Base-by-base conservation (phyloP, 2,329 filamentous ascomycete genomes). In the Phialemonium atrogriseum region DNA sequence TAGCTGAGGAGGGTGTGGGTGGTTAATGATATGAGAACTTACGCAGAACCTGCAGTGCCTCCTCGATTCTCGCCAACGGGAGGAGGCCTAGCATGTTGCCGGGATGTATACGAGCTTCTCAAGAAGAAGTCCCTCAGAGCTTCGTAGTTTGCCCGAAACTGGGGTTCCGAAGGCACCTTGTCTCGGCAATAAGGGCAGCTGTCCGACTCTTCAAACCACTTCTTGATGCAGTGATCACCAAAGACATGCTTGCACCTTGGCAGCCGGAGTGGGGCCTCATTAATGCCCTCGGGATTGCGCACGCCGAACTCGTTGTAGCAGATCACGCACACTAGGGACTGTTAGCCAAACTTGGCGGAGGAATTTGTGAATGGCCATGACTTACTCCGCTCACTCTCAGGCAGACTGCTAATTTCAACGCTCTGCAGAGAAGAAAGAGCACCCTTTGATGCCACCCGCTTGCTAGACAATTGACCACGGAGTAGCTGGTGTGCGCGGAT, bases 231-330 rank as follows among this genome's bases (percentile, higher is more conserved):
- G 42, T 69, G 62, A 34, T 77, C 65, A 12, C 76, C 76, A 48
- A 80, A 80, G 6, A 80, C 51, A 42, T 80, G 76, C 41, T 70
- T 73, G 58, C 76, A 80, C 41, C 64, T 69, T 3, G 76, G 75
- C 12, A 80, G 51, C 13, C 70, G 68, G 11, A 79, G 49, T 1
- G 76, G 71, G 3, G 53, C 58, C 46, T 80, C 76, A 27, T 58
- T 63, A 13, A 71, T 52, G 2, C 73, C 74, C 40, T 80, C 76
- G 0, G 74, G 73, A 17, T 66, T 73, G 35, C 57, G 49, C 10
- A 65, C 57, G 20, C 71, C 72, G 42, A 69, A 78, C 7, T 77
- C 71, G 40, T 77, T 77, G 46, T 79, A 79, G 53, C 75, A 80
- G 36, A 80, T 80, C 13, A 72, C 64, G 46, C 75, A 80, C 10